These are phyloP conservation scores for Xylariaceae sp. DNA, from an alignment of 2,329 filamentous ascomycete genomes.

Conservation along the genomic window DNA sequence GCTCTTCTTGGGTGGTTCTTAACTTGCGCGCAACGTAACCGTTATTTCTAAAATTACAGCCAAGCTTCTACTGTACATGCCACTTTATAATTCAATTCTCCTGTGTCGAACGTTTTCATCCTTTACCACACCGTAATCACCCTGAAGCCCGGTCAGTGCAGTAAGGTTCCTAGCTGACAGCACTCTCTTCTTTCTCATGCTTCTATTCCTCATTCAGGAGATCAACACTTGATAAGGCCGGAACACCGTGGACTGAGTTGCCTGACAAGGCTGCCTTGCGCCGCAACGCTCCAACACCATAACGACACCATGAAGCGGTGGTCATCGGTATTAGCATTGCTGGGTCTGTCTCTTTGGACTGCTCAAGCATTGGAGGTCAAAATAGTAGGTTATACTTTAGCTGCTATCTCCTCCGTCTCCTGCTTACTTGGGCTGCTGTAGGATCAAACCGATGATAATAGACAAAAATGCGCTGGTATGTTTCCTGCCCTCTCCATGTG, in stretches of 20 bases:
- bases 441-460: constrained; percentile 77
- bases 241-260: constrained; percentile 32
- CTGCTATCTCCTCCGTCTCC: constrained; percentile 1
- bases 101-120: constrained; percentile 1
- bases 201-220: constrained; percentile 1
- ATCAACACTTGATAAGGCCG: constrained; percentile 10
- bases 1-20: neutral
- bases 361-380: constrained; percentile 62
- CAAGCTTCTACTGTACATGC: constrained; percentile 6
- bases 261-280: constrained; percentile 38
- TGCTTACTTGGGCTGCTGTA: constrained; percentile 44
- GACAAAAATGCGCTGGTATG: constrained; percentile 77
- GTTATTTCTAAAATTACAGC: constrained; percentile 19
- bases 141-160: constrained; percentile 1
- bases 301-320: constrained; percentile 59
- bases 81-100: constrained; percentile 1
- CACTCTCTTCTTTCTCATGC: neutral
- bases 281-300: constrained; percentile 31
- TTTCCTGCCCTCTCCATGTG: constrained; percentile 2
- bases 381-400: constrained; percentile 52
- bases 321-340: constrained; percentile 53
- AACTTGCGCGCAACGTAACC: constrained; percentile 17
- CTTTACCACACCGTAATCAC: constrained; percentile 2
- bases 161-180: neutral
- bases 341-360: constrained; percentile 62